Evolutionary conservation across 495 filamentous ascomycete species (phyloP).

Genomic region (Daldinia caldariorum): DNA sequence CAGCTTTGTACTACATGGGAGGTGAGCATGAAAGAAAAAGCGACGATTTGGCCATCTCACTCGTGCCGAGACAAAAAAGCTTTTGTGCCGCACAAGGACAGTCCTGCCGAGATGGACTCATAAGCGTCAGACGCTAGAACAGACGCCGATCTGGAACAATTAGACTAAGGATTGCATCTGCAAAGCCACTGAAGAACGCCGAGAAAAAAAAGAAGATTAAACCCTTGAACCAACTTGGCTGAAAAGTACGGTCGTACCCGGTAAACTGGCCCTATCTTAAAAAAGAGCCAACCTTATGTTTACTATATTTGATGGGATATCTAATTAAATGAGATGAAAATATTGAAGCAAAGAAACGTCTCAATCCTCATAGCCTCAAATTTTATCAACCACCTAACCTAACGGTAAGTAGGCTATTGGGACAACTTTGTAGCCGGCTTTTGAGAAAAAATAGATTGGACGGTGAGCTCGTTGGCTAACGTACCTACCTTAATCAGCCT

Average conservation of each 20-base stretch:
- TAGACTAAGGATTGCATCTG: constrained; percentile 14
- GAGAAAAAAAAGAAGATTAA: neutral
- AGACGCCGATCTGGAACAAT: constrained; percentile 20
- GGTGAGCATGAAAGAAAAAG: neutral
- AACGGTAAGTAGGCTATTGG: neutral
- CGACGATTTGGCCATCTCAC: neutral
- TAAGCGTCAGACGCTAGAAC: constrained; percentile 5
- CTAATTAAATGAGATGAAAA: neutral
- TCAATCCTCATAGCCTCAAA: neutral
- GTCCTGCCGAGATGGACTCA: neutral
- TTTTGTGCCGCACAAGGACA: constrained; percentile 31
- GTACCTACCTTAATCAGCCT: no score
- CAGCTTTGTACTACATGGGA: constrained; percentile 1
- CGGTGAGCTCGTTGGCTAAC: no score
- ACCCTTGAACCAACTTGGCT: neutral
- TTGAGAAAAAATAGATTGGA: neutral
- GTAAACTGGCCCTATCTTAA: neutral
- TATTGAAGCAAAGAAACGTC: neutral
- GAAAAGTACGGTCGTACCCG: neutral
- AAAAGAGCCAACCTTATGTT: constrained; percentile 1
- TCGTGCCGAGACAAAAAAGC: constrained; percentile 4
- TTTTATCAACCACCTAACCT: no score
- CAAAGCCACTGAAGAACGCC: constrained; percentile 22
- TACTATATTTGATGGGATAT: neutral
- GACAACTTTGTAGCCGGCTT: neutral